Evolutionary conservation across 1,284 basidiomycete genomes (phyloP).

Genomic region (Thecaphora frezii): DNA sequence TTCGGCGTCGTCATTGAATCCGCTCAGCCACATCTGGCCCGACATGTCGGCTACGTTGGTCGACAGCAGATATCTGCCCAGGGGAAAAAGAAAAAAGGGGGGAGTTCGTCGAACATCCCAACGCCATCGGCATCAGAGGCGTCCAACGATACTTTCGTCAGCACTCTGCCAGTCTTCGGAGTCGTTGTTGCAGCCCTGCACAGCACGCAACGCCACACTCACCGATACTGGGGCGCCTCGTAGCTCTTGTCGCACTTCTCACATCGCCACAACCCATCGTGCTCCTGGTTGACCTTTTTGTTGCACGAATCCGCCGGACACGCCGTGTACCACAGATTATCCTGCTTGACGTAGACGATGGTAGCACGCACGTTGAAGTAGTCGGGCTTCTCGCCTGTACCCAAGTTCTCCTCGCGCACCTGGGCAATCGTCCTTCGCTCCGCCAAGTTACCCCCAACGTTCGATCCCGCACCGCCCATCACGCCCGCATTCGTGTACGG

Average conservation of each 20-base stretch:
- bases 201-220: too few relatives aligned
- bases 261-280: slow-evolving; percentile 75
- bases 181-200: too few relatives aligned
- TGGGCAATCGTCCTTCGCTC: slow-evolving; percentile 71
- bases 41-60: slow-evolving; percentile 87
- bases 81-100: background rate
- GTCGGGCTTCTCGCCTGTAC: slow-evolving; percentile 76
- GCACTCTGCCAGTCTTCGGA: too few relatives aligned
- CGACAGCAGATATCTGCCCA: slow-evolving; percentile 78
- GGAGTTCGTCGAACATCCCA: slow-evolving; percentile 23
- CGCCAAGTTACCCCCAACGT: slow-evolving; percentile 59
- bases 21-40: slow-evolving; percentile 86
- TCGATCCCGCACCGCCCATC: slow-evolving; percentile 33
- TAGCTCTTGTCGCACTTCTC: slow-evolving; percentile 85
- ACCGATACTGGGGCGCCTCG: slow-evolving; percentile 80
- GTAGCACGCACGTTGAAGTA: slow-evolving; percentile 81
- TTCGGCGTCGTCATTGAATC: slow-evolving; percentile 90
- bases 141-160: too few relatives aligned
- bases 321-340: slow-evolving; percentile 86
- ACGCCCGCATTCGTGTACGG: slow-evolving; percentile 61
- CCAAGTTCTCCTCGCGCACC: slow-evolving; percentile 77
- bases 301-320: slow-evolving; percentile 80
- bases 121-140: too few relatives aligned
- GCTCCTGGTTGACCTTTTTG: slow-evolving; percentile 82
- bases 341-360: slow-evolving; percentile 83